A percentile compares a stretch with the other conserved stretches of the same genome.
These are phyloP conservation scores for Naganishia onofrii DNA, from an alignment of 768 basidiomycete species.

Conservation along the genomic window DNA sequence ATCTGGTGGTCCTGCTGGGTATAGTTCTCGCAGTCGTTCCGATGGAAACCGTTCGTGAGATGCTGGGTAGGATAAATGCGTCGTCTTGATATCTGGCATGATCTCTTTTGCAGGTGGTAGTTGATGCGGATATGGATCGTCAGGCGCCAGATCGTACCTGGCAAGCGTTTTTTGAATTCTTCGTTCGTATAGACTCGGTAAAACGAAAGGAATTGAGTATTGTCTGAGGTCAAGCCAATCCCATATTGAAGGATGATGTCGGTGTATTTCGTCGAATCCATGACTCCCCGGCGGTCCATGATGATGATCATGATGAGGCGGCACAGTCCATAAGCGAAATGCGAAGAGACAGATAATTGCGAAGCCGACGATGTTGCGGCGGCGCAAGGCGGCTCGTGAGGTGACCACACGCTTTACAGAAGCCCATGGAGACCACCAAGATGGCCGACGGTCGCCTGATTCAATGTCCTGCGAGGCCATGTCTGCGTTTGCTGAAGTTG, in stretches of 20 bases:
- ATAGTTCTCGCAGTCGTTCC: conserved; percentile 9
- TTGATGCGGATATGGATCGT: conserved; percentile 22
- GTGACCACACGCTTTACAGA: neutral
- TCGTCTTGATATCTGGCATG: conserved; percentile 22
- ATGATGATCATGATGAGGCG: neutral
- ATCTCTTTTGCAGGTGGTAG: conserved; percentile 9
- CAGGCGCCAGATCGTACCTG: conserved; percentile 21
- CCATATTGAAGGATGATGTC: neutral
- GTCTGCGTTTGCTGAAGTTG: neutral
- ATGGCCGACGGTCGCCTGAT: neutral
- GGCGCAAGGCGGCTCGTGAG: neutral
- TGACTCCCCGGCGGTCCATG: neutral
- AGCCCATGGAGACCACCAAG: neutral
- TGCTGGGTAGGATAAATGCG: conserved; percentile 3
- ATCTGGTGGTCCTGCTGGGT: conserved; percentile 16
- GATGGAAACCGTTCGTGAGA: conserved; percentile 19
- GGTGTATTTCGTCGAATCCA: neutral
- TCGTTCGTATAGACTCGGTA: neutral
- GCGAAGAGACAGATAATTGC: neutral
- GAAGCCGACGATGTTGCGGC: neutral
- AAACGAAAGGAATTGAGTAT: neutral
- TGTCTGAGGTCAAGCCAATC: neutral
- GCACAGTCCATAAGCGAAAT: neutral
- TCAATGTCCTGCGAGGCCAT: neutral
- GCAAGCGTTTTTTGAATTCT: neutral